These are phyloP conservation scores for Lactarius vividus DNA, from an alignment of 768 basidiomycete species.

Conservation along the genomic window DNA sequence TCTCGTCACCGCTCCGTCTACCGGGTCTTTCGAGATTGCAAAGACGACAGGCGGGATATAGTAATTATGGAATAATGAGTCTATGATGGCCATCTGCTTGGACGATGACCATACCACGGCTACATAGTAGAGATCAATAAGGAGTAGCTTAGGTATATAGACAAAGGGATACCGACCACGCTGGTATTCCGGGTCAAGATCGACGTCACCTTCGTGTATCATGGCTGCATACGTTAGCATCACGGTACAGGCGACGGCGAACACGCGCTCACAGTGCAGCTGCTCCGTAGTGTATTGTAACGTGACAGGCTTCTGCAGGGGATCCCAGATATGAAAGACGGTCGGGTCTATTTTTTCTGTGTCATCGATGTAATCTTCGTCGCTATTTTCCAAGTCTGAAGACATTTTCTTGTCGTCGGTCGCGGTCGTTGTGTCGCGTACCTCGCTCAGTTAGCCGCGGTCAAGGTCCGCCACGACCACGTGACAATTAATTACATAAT, in stretches of 20 bases:
- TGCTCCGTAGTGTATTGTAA: conserved; percentile 29
- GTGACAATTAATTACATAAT: conserved; percentile 26
- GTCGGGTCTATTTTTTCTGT: conserved; percentile 19
- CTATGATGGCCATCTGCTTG: conserved; percentile 73
- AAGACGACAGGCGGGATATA: conserved; percentile 84
- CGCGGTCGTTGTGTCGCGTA: neutral
- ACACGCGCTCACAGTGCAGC: conserved; percentile 29
- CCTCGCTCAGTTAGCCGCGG: neutral
- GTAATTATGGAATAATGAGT: conserved; percentile 75
- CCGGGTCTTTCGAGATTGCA: conserved; percentile 36
- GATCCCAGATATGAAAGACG: conserved; percentile 29
- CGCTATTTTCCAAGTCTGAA: conserved; percentile 9
- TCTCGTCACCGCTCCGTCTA: conserved; percentile 41
- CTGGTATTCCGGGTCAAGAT: conserved; percentile 70
- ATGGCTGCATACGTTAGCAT: conserved; percentile 38
- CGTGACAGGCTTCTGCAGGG: conserved; percentile 27
- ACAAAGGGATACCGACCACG: conserved; percentile 46
- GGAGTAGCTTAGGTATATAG: conserved; percentile 3
- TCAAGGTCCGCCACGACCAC: neutral
- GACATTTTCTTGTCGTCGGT: conserved; percentile 8
- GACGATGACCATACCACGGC: conserved; percentile 77
- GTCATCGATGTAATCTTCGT: conserved; percentile 18
- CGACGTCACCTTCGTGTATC: conserved; percentile 68
- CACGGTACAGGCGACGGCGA: neutral
- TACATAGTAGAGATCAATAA: conserved; percentile 29